Percentiles rank a stretch among this genome's conserved stretches.
Evolutionary conservation across 495 filamentous ascomycete genomes (phyloP).

Genomic region (Penicillium goetzii): DNA sequence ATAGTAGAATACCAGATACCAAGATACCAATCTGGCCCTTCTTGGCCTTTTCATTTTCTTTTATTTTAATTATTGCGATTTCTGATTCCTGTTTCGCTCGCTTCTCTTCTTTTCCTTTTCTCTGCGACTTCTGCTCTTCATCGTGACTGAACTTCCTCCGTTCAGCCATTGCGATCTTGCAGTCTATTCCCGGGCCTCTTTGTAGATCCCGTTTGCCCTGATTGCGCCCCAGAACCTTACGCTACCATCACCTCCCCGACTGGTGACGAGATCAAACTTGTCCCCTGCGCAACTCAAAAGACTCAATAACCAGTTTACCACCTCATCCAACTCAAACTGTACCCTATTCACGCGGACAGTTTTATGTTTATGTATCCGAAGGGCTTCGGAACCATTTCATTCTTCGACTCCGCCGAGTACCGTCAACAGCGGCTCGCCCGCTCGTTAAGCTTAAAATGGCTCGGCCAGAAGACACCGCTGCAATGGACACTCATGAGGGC

Average conservation of each 20-base stretch:
- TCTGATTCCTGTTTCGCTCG: not conserved
- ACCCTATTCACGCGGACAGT: conserved; percentile 1
- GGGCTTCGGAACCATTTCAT: conserved; percentile 29
- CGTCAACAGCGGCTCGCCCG: conserved; percentile 45
- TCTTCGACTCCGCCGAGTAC: conserved; percentile 37
- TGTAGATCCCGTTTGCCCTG: conserved; percentile 20
- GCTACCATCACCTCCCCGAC: not conserved
- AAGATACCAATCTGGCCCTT: conserved; percentile 3
- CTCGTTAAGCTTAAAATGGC: conserved; percentile 47
- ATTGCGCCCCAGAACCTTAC: not conserved
- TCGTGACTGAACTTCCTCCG: not conserved
- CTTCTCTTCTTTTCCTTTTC: conserved; percentile 12
- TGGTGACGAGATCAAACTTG: not conserved
- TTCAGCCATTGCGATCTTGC: conserved; percentile 8
- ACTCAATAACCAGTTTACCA: not conserved
- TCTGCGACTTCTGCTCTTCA: conserved; percentile 1
- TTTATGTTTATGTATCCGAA: conserved; percentile 48
- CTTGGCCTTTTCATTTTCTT: not conserved
- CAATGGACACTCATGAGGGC: conserved; percentile 20
- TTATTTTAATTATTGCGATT: conserved; percentile 3
- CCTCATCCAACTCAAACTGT: conserved; percentile 2
- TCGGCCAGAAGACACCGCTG: conserved; percentile 32
- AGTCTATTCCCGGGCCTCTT: not conserved
- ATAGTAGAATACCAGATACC: not conserved
- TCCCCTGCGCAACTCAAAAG: not conserved